Conservation (phyloP, 768 basidiomycete genomes). For the Phlegmacium glaucopus region DNA sequence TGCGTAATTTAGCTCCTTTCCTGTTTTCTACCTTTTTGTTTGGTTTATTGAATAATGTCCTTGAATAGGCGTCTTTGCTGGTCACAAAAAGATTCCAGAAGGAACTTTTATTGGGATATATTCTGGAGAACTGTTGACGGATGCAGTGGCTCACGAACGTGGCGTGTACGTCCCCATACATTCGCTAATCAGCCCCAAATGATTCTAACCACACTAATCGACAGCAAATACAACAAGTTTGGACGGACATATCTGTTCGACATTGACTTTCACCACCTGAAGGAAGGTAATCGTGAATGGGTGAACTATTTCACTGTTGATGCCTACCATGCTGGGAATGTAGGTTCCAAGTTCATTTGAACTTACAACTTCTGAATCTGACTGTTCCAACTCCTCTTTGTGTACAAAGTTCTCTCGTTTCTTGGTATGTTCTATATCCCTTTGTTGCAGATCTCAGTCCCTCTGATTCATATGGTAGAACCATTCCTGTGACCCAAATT, state of each 20-base stretch:
- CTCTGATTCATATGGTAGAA: constrained; percentile 51
- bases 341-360: constrained; percentile 33
- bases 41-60: neutral
- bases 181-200: neutral
- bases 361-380: no score
- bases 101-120: constrained; percentile 84
- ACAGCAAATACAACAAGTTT: constrained; percentile 68
- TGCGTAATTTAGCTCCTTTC: constrained; percentile 24
- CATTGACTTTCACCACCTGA: constrained; percentile 72
- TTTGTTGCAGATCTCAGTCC: no score
- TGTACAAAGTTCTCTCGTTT: constrained; percentile 85
- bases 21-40: neutral
- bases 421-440: constrained; percentile 66
- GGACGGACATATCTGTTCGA: constrained; percentile 83
- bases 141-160: constrained; percentile 61
- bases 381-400: neutral
- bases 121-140: constrained; percentile 76
- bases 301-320: constrained; percentile 61
- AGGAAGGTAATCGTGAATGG: constrained; percentile 28
- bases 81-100: constrained; percentile 54
- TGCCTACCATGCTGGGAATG: constrained; percentile 86
- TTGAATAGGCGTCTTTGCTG: constrained; percentile 65
- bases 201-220: constrained; percentile 3
- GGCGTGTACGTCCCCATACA: constrained; percentile 48
- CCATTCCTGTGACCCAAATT: constrained; percentile 90